Evolutionary conservation across 1,284 basidiomycete genomes (phyloP).

Genomic region (Papiliotrema terrestris): DNA sequence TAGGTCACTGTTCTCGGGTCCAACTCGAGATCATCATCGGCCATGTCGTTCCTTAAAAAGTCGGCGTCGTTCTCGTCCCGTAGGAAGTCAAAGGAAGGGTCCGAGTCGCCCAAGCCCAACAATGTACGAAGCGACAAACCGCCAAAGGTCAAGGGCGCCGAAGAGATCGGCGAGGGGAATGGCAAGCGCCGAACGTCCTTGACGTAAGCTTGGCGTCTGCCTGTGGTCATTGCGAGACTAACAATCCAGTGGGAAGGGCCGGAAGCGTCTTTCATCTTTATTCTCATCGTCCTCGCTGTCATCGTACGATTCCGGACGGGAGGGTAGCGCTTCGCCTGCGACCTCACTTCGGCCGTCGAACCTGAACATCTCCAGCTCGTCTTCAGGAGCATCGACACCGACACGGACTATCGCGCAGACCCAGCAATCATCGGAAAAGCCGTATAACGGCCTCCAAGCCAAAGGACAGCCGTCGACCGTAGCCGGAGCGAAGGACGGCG

Average conservation of each 20-base stretch:
- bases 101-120: background rate
- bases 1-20: too few species aligned
- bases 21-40: too few species aligned
- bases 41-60: slow-evolving; percentile 6
- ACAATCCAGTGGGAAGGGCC: slow-evolving; percentile 22
- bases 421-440: background rate
- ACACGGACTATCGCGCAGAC: slow-evolving; percentile 7
- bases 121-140: slow-evolving; percentile 7
- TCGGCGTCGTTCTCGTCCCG: background rate
- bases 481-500: background rate
- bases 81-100: slow-evolving; percentile 4
- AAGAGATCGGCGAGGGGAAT: background rate
- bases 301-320: slow-evolving; percentile 15
- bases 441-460: slow-evolving; percentile 6
- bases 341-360: slow-evolving; percentile 7
- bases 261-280: slow-evolving; percentile 35
- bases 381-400: slow-evolving; percentile 33
- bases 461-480: slow-evolving; percentile 3
- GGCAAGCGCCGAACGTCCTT: slow-evolving; percentile 11
- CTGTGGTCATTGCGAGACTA: background rate
- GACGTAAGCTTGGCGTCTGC: slow-evolving; percentile 8
- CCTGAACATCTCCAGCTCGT: slow-evolving; percentile 15
- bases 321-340: slow-evolving; percentile 7
- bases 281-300: slow-evolving; percentile 35
- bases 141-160: slow-evolving; percentile 11